phyloP scores from a whole-genome alignment of 805 yeast species.

The Candida sonorensis region DNA sequence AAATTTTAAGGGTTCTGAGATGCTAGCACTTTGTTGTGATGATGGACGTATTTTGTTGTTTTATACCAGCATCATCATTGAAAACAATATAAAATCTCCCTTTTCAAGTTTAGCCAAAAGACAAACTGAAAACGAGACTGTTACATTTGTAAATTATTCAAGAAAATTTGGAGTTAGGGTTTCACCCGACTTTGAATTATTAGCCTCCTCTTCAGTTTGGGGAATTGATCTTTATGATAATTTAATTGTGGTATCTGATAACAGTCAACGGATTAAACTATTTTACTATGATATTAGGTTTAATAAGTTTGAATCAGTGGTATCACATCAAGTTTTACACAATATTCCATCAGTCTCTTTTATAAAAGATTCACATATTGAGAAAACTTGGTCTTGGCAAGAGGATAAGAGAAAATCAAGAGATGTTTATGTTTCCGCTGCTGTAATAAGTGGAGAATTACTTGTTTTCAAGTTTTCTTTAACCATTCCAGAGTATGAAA shows the following conservation, averaged over 20 bases:
- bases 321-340: constrained; percentile 39
- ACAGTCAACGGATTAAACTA: constrained; percentile 39
- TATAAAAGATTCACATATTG: constrained; percentile 10
- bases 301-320: constrained; percentile 12
- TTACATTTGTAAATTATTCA: constrained; percentile 1
- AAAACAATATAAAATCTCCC: too few species aligned
- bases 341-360: constrained; percentile 52
- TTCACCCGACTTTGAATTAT: constrained; percentile 24
- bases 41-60: constrained; percentile 45
- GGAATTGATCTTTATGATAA: constrained; percentile 42
- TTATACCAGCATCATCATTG: too few species aligned
- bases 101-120: too few species aligned
- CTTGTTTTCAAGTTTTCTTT: constrained; percentile 31
- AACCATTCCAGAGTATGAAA: constrained; percentile 3
- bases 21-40: constrained; percentile 45
- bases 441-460: constrained; percentile 39
- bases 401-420: too few species aligned
- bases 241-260: constrained; percentile 48
- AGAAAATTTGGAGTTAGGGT: constrained; percentile 7
- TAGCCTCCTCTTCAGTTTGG: constrained; percentile 49
- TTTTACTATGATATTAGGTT: constrained; percentile 26
- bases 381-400: too few species aligned
- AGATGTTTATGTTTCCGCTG: constrained; percentile 30
- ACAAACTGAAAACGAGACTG: not conserved
- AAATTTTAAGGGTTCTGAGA: constrained; percentile 32